These are phyloP conservation scores for Trypanosoma conorhini DNA, from an alignment of 208 protist genomes.

Conservation along the genomic window DNA sequence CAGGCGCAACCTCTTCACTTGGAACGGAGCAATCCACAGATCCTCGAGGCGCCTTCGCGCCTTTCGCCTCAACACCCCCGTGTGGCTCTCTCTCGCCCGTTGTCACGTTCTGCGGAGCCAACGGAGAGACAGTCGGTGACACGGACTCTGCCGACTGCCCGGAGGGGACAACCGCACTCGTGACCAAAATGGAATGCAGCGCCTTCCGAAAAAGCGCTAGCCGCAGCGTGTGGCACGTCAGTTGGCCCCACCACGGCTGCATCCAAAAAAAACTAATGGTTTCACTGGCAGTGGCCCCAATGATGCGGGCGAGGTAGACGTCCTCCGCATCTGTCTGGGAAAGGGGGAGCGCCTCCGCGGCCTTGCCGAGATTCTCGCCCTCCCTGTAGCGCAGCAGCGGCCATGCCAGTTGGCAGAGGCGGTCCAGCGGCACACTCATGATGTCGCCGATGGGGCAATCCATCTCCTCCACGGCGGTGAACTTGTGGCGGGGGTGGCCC, in stretches of 20 bases:
- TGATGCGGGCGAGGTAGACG: constrained; percentile 7
- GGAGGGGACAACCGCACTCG: constrained; percentile 8
- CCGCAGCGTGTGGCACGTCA: constrained; percentile 27
- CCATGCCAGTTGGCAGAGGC: constrained; percentile 50
- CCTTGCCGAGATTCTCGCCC: not conserved
- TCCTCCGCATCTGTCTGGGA: constrained; percentile 20
- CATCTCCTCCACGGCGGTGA: constrained; percentile 13
- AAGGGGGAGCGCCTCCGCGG: not conserved
- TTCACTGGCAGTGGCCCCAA: constrained; percentile 13
- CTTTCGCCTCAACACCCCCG: not conserved
- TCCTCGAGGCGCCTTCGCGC: not conserved
- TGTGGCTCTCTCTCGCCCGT: not conserved
- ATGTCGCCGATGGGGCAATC: constrained; percentile 43
- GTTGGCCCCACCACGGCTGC: constrained; percentile 10
- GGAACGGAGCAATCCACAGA: not conserved
- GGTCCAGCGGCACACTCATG: constrained; percentile 45
- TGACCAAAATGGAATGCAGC: constrained; percentile 16
- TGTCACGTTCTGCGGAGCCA: not conserved
- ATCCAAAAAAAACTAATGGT: constrained; percentile 4
- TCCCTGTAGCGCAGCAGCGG: constrained; percentile 34
- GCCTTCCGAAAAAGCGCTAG: constrained; percentile 20
- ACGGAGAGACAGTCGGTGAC: not conserved
- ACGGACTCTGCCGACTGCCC: not conserved
- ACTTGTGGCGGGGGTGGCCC: constrained; percentile 2
- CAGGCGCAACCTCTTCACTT: constrained; percentile 8